Percentiles rank a stretch among this genome's conserved stretches.
These are phyloP conservation scores for Kurtzmaniella quercitrusa DNA, from an alignment of 1,139 yeast genomes.

Conservation along the genomic window DNA sequence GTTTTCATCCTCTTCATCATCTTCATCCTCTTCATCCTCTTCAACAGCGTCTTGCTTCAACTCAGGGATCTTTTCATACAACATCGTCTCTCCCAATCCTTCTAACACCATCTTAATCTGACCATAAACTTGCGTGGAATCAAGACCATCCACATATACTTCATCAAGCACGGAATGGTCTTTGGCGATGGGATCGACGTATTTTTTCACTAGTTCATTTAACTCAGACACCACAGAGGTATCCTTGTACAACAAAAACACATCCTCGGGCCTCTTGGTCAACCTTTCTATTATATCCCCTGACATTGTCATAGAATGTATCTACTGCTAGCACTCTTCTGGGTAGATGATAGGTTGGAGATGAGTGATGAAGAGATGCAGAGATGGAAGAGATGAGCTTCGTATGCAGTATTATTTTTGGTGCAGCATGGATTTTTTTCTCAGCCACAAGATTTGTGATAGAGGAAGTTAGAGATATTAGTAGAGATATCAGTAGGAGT, in stretches of 20 bases:
- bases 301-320: constrained; percentile 3
- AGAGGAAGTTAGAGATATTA: not conserved
- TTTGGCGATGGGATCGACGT: constrained; percentile 63
- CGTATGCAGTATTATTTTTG: constrained; percentile 3
- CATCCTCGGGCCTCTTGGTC: constrained; percentile 22
- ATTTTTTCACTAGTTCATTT: constrained; percentile 32
- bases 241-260: constrained; percentile 18
- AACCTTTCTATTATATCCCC: constrained; percentile 19
- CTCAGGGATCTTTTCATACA: constrained; percentile 44
- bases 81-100: constrained; percentile 55
- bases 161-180: constrained; percentile 74
- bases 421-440: not conserved
- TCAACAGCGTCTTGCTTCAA: constrained; percentile 19
- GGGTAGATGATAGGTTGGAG: not conserved
- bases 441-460: not conserved
- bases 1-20: constrained; percentile 14
- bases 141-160: constrained; percentile 79
- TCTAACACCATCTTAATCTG: constrained; percentile 83
- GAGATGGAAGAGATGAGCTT: constrained; percentile 4
- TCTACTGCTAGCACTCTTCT: not conserved
- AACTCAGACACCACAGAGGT: constrained; percentile 1
- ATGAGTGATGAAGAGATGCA: not conserved
- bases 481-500: too few relatives aligned
- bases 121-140: constrained; percentile 90
- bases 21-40: constrained; percentile 16